Base-by-base conservation (phyloP, 164 flowering plant genomes). In the Protea cynaroides region DNA sequence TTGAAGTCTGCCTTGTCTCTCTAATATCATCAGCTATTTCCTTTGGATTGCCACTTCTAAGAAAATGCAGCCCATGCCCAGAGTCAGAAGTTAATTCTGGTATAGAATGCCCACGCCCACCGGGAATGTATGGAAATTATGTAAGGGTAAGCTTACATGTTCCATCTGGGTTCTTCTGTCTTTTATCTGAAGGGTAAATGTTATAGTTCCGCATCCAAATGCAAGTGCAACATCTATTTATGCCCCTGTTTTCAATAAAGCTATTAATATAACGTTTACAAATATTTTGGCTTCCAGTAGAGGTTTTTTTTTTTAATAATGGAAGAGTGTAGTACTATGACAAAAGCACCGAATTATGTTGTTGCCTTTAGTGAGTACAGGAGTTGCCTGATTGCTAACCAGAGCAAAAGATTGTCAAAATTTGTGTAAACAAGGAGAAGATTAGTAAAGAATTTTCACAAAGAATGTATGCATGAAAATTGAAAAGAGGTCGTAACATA, bases 91-190 rank as follows among this genome's bases (percentile, higher is more conserved):
- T 74, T 68, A 75, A 71, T 61, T 83, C 89, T 69, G 84, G 78
- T 67, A 81, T 89, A 63, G 92, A 88, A 58, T 94, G 99, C 66
- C 97, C 99, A 61, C 81, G 89, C 63, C 82, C 86, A 62, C 99
- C 99, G 8, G 99, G 99, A 70, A 88, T 84, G 82, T 86, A 89
- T 73, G 99, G 99, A 50, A 94, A 94, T 78, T 94, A 89, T 81
- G 99, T 94, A 54, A 94, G 91, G 80, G 99, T 94, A 81, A 80
- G 95, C 61, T 29, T 29, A 3, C 34, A 29, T 2, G 46, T 69
- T 25, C 57, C n/a, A 7, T 29, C 44, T 38, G 8, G 43, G 23
- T 21, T 18, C 6, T 38, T 14, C 53, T 61, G 52, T 36, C 52
- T 49, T 49, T 13, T 56, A 25, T 51, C 54, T 53, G 24, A 5